These are phyloP conservation scores for Verticillium nubilum DNA, from an alignment of 2,329 filamentous ascomycete species.

Conservation along the genomic window DNA sequence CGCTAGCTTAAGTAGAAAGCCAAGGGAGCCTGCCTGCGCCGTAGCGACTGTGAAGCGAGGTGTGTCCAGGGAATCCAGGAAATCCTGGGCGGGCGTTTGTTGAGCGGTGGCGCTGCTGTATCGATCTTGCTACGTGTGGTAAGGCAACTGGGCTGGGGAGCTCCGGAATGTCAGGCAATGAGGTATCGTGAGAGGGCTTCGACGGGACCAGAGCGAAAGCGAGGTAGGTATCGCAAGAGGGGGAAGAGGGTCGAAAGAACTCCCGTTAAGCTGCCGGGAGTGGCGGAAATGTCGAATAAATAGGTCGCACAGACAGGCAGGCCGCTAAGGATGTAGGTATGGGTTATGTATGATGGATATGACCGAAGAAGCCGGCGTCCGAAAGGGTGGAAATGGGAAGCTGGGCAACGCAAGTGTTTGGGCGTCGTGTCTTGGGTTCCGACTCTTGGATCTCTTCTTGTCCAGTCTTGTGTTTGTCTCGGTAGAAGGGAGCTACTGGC, in stretches of 20 bases:
- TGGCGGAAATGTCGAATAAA: constrained; percentile 1
- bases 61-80: neutral
- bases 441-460: neutral
- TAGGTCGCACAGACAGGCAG: neutral
- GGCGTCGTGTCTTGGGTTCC: neutral
- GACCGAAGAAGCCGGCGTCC: neutral
- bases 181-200: no score
- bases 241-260: neutral
- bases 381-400: neutral
- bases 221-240: neutral
- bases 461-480: neutral
- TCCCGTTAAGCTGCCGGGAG: neutral
- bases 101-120: neutral
- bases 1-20: no score
- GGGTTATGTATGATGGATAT: neutral
- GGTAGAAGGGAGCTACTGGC: neutral
- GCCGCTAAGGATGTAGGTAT: neutral
- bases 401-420: neutral
- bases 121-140: neutral
- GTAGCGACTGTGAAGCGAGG: neutral
- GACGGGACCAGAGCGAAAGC: neutral
- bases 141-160: neutral
- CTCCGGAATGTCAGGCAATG: no score
- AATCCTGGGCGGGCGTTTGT: neutral
- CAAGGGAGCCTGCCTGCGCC: neutral